Conservation (phyloP, 2,329 filamentous ascomycete species). For the Fusarium sp. region DNA sequence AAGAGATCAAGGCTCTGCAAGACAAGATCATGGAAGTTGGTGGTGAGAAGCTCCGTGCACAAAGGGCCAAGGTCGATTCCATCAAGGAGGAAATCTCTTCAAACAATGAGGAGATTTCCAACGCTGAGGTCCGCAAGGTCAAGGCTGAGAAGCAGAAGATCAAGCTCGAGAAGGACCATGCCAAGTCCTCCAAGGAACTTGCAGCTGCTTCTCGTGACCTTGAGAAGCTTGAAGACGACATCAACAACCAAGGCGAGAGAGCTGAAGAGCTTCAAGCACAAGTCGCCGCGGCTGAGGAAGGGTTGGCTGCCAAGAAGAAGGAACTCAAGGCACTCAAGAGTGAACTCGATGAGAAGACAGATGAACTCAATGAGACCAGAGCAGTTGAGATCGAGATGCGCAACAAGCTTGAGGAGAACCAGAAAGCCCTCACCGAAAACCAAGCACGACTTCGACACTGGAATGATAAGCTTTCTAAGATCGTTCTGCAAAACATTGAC, state of each 20-base stretch:
- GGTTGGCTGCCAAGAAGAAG: conserved; percentile 80
- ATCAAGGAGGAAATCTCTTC: conserved; percentile 87
- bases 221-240: conserved; percentile 81
- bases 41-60: conserved; percentile 88
- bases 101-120: conserved; percentile 83
- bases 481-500: conserved; percentile 82
- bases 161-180: conserved; percentile 87
- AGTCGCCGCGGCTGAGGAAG: conserved; percentile 85
- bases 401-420: conserved; percentile 96
- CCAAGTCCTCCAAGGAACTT: conserved; percentile 82
- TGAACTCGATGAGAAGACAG: conserved; percentile 86
- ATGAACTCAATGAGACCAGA: conserved; percentile 87
- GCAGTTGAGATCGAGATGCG: conserved; percentile 97
- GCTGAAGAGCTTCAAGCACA: conserved; percentile 77
- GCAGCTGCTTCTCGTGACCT: conserved; percentile 77
- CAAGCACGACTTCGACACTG: conserved; percentile 86
- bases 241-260: conserved; percentile 79
- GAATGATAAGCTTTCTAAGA: conserved; percentile 88
- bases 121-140: conserved; percentile 85
- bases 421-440: conserved; percentile 88
- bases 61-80: conserved; percentile 90
- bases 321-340: conserved; percentile 83
- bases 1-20: conserved; percentile 91
- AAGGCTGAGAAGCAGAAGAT: conserved; percentile 93
- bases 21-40: conserved; percentile 99